These are phyloP conservation scores for Fusarium tuaranense DNA, from an alignment of 2,329 filamentous ascomycete genomes.

Conservation along the genomic window DNA sequence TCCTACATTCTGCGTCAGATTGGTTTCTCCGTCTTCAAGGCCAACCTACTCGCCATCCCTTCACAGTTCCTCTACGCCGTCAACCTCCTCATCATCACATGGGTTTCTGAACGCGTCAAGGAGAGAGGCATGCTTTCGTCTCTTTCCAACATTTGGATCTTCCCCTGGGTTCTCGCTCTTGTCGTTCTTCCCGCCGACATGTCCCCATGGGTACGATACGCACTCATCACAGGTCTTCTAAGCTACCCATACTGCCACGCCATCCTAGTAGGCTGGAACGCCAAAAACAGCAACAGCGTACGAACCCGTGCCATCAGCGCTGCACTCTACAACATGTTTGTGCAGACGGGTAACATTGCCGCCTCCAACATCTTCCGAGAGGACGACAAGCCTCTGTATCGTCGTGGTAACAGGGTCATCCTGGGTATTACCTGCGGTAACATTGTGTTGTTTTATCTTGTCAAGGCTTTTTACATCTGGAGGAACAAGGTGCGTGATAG, in stretches of 20 bases:
- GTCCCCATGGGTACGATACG: constrained; percentile 57
- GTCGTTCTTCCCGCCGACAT: constrained; percentile 52
- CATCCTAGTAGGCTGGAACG: constrained; percentile 68
- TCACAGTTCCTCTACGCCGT: constrained; percentile 58
- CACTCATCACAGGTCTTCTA: constrained; percentile 53
- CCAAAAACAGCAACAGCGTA: constrained; percentile 71
- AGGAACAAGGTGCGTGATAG: constrained; percentile 58
- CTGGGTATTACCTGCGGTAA: constrained; percentile 61
- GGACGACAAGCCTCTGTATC: constrained; percentile 66
- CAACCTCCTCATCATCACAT: constrained; percentile 60
- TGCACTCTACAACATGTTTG: constrained; percentile 70
- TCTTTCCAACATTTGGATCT: constrained; percentile 61
- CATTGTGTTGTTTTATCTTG: constrained; percentile 57
- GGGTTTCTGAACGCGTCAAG: constrained; percentile 56
- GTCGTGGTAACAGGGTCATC: constrained; percentile 61
- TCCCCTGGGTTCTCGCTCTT: constrained; percentile 61
- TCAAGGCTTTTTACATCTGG: constrained; percentile 62
- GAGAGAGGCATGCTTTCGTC: constrained; percentile 60
- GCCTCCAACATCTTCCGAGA: constrained; percentile 58
- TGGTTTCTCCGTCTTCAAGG: constrained; percentile 58
- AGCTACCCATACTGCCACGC: constrained; percentile 60
- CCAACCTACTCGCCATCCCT: constrained; percentile 60
- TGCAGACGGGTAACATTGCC: constrained; percentile 58
- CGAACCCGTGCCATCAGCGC: constrained; percentile 71
- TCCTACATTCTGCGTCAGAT: constrained; percentile 57